Evolutionary conservation across 139 green algal species (phyloP).

Genomic region (Volvox reticuliferus): DNA sequence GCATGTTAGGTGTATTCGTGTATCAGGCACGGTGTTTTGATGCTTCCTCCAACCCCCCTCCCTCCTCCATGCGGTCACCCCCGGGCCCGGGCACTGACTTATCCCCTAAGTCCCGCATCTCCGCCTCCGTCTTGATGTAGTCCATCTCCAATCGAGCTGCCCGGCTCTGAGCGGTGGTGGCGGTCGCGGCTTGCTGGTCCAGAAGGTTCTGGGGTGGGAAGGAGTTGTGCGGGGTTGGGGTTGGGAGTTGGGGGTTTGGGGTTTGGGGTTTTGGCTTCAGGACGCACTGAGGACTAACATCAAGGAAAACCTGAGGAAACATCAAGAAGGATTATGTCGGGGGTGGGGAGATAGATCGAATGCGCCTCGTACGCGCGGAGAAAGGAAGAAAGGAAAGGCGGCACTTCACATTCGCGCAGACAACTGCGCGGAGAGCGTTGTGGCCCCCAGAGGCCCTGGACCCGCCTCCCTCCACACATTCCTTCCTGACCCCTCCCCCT

Average conservation of each 20-base stretch:
- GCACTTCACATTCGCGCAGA: too few species aligned
- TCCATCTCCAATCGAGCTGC: slow-evolving; percentile 44
- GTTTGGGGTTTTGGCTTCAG: not conserved
- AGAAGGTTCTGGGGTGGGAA: not conserved
- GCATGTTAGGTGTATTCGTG: too few species aligned
- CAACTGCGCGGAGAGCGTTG: too few species aligned
- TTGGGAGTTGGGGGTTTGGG: not conserved
- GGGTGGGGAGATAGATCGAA: too few species aligned
- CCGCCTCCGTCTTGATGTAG: slow-evolving; percentile 31
- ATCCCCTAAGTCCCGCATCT: slow-evolving; percentile 47
- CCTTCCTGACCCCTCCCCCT: not conserved
- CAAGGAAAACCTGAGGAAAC: too few species aligned
- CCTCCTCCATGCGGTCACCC: not conserved
- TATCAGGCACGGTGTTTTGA: too few species aligned
- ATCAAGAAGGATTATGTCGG: too few species aligned
- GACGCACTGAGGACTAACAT: too few species aligned
- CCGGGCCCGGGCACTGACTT: not conserved
- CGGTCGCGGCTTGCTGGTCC: not conserved
- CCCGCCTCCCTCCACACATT: not conserved
- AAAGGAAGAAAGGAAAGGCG: too few species aligned
- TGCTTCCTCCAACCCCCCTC: not conserved
- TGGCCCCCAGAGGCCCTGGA: too few species aligned
- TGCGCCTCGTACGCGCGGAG: too few species aligned
- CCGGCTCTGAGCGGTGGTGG: not conserved
- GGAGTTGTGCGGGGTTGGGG: not conserved